These are phyloP conservation scores for Metschnikowia lochheadii DNA, from an alignment of 805 yeast species.

Conservation along the genomic window DNA sequence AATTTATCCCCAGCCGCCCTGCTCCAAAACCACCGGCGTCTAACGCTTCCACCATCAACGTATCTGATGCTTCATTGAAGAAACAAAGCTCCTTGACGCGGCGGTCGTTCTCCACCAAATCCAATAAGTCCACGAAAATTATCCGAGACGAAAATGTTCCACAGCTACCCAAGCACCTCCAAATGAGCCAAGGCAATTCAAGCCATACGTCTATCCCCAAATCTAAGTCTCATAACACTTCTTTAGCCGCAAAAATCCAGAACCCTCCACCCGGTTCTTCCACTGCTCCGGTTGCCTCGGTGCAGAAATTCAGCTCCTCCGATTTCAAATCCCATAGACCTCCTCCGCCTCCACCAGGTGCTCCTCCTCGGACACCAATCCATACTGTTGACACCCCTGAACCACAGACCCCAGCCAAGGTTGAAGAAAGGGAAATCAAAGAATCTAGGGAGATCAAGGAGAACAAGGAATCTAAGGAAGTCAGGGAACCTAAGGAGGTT, in stretches of 20 bases:
- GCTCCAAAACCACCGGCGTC: slow-evolving; percentile 55
- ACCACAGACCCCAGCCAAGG: slow-evolving; percentile 5
- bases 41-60: background rate
- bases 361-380: slow-evolving; percentile 3
- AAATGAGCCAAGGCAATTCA: background rate
- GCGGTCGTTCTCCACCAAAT: slow-evolving; percentile 37
- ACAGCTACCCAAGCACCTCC: slow-evolving; percentile 14
- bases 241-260: slow-evolving; percentile 29
- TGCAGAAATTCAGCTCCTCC: slow-evolving; percentile 25
- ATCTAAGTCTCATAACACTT: slow-evolving; percentile 38
- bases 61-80: background rate
- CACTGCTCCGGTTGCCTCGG: slow-evolving; percentile 36
- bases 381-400: background rate
- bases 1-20: slow-evolving; percentile 62
- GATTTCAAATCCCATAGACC: slow-evolving; percentile 36
- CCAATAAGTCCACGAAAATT: slow-evolving; percentile 25
- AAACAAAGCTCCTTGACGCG: background rate
- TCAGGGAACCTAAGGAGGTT: background rate
- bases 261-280: slow-evolving; percentile 23
- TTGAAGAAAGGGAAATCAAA: slow-evolving; percentile 1
- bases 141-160: slow-evolving; percentile 15
- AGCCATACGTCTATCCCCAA: slow-evolving; percentile 27
- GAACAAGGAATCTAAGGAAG: too few relatives aligned
- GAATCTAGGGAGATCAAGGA: too few relatives aligned
- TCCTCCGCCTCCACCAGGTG: slow-evolving; percentile 41